Evolutionary conservation across 306 rosid genomes (phyloP), one percentile per base, ranked within the genome.

Genomic region (Acacia confusa): DNA sequence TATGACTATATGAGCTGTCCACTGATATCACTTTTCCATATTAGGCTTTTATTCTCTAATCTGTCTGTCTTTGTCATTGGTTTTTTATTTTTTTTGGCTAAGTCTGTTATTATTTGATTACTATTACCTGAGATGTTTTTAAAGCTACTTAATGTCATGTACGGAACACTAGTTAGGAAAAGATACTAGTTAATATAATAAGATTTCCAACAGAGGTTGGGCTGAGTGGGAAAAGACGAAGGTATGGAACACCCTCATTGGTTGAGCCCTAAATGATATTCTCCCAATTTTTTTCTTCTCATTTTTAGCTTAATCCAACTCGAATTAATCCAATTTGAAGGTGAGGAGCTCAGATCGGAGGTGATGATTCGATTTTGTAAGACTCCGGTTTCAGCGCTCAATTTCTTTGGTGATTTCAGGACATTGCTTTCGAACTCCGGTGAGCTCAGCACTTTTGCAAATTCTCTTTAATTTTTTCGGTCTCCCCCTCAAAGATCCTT

Each of bases 361-460:
- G 87, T 38, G 67, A 85, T 81, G 82, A 72, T 77, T 48, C 44
- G 68, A 77, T 72, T 50, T 12, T 69, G 60, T 9, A 74, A 64
- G 69, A 72, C 25, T 9, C 22, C 22, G 36, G 24, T 58, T 44
- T 27, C 24, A 52, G 6, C 15, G 74, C 63, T 52, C 77, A 70
- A 5, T 12, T 45, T 28, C 8, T 69, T 48, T 11, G 53, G 24
- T 22, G 9, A 47, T 52, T 50, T 61, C 74, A 81, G 60, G 72
- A 24, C 61, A 3, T 44, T 76, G 45, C 79, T 48, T 66, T 22
- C 19, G 20, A 43, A 28, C 72, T 81, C 65, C 28, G 5, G 79
- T 82, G 63, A 77, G 68, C 15, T 61, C 36, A 3, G 9, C 27
- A 6, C 25, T 25, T 48, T 30, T 69, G 25, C 7, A 3, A 60